Conservation (phyloP, 2,329 filamentous ascomycete species). For the Chalara sp. region DNA sequence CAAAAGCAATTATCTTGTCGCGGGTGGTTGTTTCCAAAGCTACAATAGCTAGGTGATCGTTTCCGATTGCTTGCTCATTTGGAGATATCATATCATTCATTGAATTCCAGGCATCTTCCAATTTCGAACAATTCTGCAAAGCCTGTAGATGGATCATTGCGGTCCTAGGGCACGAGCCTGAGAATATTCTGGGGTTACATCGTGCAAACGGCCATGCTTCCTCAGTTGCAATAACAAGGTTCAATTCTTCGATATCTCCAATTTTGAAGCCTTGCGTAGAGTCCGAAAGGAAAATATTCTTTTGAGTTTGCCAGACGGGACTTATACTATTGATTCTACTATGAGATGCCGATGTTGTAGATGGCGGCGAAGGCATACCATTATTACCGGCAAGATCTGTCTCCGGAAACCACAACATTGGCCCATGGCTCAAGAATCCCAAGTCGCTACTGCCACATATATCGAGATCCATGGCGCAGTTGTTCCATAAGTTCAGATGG, state of each 20-base stretch:
- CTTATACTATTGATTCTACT: conserved; percentile 6
- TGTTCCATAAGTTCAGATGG: conserved; percentile 38
- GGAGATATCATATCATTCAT: conserved; percentile 31
- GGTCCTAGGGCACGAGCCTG: conserved; percentile 40
- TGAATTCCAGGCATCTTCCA: conserved; percentile 39
- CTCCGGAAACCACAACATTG: conserved; percentile 1
- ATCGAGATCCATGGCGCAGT: conserved; percentile 38
- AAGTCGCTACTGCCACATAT: conserved; percentile 15
- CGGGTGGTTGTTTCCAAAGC: conserved; percentile 44
- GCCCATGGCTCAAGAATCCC: neutral
- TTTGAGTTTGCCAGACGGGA: conserved; percentile 2
- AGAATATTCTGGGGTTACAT: conserved; percentile 40
- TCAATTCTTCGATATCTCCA: conserved; percentile 37
- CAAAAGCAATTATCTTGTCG: conserved; percentile 66
- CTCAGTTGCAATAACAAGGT: conserved; percentile 41
- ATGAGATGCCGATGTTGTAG: conserved; percentile 7
- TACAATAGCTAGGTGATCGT: conserved; percentile 31
- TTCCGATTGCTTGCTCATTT: conserved; percentile 9
- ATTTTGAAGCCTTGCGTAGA: conserved; percentile 17
- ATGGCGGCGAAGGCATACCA: conserved; percentile 2
- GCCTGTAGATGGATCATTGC: conserved; percentile 45
- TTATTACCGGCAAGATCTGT: conserved; percentile 3
- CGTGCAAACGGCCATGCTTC: conserved; percentile 44
- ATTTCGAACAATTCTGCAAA: conserved; percentile 42
- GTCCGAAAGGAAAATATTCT: neutral